Conservation (phyloP, 2,329 filamentous ascomycete genomes). For the Botrytis porri region DNA sequence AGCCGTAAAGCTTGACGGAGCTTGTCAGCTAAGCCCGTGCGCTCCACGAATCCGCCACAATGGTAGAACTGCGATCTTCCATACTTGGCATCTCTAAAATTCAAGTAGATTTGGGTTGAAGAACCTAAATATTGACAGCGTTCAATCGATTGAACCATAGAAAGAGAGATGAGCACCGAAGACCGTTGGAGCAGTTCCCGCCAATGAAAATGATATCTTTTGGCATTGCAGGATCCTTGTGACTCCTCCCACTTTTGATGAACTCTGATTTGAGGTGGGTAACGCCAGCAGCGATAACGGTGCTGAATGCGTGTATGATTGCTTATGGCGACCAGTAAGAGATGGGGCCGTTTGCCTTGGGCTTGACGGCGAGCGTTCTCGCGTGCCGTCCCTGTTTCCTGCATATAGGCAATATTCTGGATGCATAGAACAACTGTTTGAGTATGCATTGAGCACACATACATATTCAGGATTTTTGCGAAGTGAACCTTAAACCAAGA, state of each 20-base stretch:
- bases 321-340: neutral
- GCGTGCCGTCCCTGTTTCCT: neutral
- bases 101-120: neutral
- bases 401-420: neutral
- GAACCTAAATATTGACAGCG: neutral
- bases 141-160: neutral
- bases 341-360: neutral
- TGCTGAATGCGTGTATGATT: neutral
- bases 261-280: neutral
- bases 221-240: neutral
- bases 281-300: neutral
- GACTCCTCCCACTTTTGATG: slow-evolving; percentile 8
- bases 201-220: neutral
- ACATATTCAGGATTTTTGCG: neutral
- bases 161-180: too few species aligned
- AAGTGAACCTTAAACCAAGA: neutral
- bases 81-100: neutral
- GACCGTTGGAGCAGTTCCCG: neutral
- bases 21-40: neutral
- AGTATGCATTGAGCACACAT: neutral
- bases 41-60: neutral
- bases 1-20: neutral
- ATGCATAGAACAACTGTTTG: neutral
- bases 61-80: neutral
- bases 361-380: neutral